These are phyloP conservation scores for Schizosaccharomyces lindneri DNA, from an alignment of 805 yeast species.

Conservation along the genomic window DNA sequence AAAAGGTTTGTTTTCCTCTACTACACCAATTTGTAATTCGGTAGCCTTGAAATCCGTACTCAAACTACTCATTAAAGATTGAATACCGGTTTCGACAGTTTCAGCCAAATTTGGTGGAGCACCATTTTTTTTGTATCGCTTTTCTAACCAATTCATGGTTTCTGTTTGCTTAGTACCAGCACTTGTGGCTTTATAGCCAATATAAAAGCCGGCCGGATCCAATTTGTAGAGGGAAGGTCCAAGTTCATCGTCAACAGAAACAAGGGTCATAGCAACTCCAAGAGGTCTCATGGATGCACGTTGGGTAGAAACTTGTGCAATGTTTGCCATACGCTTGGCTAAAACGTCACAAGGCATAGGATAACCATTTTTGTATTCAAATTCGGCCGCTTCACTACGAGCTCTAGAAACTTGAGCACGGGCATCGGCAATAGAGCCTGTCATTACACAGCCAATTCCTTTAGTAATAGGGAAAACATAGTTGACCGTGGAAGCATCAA, in stretches of 20 bases:
- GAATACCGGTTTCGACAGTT: slow-evolving; percentile 72
- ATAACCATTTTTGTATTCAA: slow-evolving; percentile 79
- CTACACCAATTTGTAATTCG: slow-evolving; percentile 84
- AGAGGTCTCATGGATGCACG: slow-evolving; percentile 96
- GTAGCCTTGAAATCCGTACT: slow-evolving; percentile 85
- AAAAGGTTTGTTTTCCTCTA: slow-evolving; percentile 30
- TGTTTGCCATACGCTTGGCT: slow-evolving; percentile 79
- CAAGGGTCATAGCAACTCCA: slow-evolving; percentile 77
- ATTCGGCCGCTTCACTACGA: slow-evolving; percentile 86
- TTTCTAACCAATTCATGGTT: slow-evolving; percentile 69
- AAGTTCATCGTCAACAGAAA: slow-evolving; percentile 64
- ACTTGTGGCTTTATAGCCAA: slow-evolving; percentile 74
- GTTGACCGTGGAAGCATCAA: slow-evolving; percentile 69
- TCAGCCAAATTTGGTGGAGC: slow-evolving; percentile 12
- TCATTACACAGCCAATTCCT: slow-evolving; percentile 67
- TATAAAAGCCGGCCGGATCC: slow-evolving; percentile 92
- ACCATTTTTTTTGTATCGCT: slow-evolving; percentile 43
- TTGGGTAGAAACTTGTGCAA: slow-evolving; percentile 88
- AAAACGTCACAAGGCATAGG: slow-evolving; percentile 29
- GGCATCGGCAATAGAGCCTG: slow-evolving; percentile 70
- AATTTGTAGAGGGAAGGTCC: slow-evolving; percentile 83
- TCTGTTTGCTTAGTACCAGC: slow-evolving; percentile 97
- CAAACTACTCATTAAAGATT: slow-evolving; percentile 60
- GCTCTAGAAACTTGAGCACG: slow-evolving; percentile 76
- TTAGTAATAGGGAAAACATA: slow-evolving; percentile 65